phyloP scores from a whole-genome alignment of 192 early-diverging fungal genomes.

The Rhizophlyctis rosea region DNA sequence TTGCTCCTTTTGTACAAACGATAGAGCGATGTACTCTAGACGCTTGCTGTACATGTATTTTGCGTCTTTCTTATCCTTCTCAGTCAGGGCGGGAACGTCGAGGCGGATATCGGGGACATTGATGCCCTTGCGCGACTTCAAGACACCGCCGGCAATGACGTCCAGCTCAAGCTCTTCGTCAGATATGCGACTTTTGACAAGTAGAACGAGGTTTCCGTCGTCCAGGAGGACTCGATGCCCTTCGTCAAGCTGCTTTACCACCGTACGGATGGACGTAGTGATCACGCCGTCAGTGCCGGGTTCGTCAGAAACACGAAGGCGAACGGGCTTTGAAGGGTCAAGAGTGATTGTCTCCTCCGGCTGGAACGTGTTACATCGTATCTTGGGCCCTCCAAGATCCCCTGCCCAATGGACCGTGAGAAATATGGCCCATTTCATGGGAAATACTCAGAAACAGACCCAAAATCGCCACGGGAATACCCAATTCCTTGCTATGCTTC shows the following conservation, averaged over 20 bases:
- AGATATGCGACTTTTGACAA: constrained; percentile 40
- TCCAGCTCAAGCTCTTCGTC: constrained; percentile 40
- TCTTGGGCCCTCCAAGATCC: constrained; percentile 55
- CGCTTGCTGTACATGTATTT: constrained; percentile 43
- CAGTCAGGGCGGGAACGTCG: constrained; percentile 50
- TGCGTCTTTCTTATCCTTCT: constrained; percentile 53
- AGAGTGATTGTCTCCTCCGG: constrained; percentile 42
- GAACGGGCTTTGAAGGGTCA: constrained; percentile 15
- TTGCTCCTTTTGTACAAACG: constrained; percentile 47
- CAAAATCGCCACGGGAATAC: constrained; percentile 48
- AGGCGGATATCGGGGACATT: constrained; percentile 55
- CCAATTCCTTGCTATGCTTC: constrained; percentile 31
- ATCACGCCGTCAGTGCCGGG: constrained; percentile 40
- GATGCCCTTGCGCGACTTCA: constrained; percentile 56
- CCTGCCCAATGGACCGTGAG: constrained; percentile 13
- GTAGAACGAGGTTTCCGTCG: constrained; percentile 44
- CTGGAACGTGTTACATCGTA: constrained; percentile 52
- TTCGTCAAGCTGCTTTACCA: constrained; percentile 42
- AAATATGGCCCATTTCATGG: background rate
- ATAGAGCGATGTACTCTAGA: constrained; percentile 49
- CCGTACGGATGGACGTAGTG: constrained; percentile 39
- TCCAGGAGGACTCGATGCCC: constrained; percentile 54
- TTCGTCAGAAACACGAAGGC: constrained; percentile 30
- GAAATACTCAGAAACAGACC: constrained; percentile 28
- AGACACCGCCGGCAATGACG: constrained; percentile 43